Evolutionary conservation across 306 rosid species (phyloP), one percentile per base, ranked within the genome.

Genomic region (Cucurbita maxima): DNA sequence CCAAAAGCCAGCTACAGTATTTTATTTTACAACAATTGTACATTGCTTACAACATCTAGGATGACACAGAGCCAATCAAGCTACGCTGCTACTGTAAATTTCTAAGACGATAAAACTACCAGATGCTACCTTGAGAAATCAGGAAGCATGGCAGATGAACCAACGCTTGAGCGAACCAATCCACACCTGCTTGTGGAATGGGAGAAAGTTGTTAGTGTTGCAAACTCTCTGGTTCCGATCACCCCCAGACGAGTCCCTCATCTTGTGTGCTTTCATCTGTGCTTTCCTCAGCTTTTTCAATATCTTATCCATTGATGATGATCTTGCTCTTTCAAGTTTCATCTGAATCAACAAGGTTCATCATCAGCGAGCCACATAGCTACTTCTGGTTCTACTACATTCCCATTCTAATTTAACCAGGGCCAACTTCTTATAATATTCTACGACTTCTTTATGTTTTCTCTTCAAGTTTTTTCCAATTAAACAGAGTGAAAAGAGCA

Each of bases 271-370:
- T 84, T 82, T 88, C 78, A 79, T 79, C 81, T 88, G 89, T 14
- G 94, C 89, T 70, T 75, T 80, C 79, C 93, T 87, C 83, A 90
- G 84, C 80, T 86, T 88, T 83, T 81, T 84, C 79, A 83, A 70
- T 64, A 93, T 90, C 90, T 81, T 93, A 48, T 93, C 94, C 89
- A 93, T 86, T 10, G 92, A 78, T n/a, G 90, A 82, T 3, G 96
- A 86, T 83, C 87, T 88, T 81, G 80, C 87, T 92, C 82, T 90
- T 78, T 93, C 98, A 79, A 90, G 79, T 74, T 86, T 86, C 96
- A 90, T 80, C 98, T 93, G 96, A 79, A 60, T 64, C 82, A 20
- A 73, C 40, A 18, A 20, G 5, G 8, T 22, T 40, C 19, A 1
- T 56, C 64, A 41, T 56, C 41, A 73, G 22, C 41, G 19, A 58